Conservation (phyloP, 805 yeast species). For the Metschnikowia cubensis region DNA sequence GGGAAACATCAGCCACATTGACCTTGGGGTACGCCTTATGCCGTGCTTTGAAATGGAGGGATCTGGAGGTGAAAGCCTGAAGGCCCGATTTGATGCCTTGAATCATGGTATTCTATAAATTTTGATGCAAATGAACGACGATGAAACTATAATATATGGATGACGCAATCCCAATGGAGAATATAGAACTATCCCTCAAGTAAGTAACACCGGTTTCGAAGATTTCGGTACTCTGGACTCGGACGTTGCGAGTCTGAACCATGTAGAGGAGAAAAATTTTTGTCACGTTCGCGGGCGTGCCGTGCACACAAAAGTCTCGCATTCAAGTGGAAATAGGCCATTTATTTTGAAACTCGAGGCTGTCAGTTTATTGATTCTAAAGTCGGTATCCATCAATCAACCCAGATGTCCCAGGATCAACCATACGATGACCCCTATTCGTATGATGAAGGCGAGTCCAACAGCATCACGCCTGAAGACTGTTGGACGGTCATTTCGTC, state of each 20-base stretch:
- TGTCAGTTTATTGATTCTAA: slow-evolving; percentile 3
- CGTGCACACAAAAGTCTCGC: slow-evolving; percentile 6
- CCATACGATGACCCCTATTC: slow-evolving; percentile 59
- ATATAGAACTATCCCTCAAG: background rate
- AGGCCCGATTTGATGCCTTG: slow-evolving; percentile 4
- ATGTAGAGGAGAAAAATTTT: slow-evolving; percentile 7
- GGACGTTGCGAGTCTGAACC: slow-evolving; percentile 1
- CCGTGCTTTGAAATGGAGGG: slow-evolving; percentile 29
- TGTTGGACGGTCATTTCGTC: slow-evolving; percentile 98
- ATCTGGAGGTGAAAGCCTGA: slow-evolving; percentile 6
- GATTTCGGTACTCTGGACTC: background rate
- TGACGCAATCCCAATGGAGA: background rate
- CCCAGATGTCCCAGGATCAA: slow-evolving; percentile 19
- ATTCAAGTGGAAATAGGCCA: slow-evolving; percentile 1
- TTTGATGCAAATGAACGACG: background rate
- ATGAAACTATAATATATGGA: background rate
- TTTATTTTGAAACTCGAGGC: slow-evolving; percentile 2
- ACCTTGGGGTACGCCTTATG: slow-evolving; percentile 37
- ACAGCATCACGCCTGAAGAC: slow-evolving; percentile 86
- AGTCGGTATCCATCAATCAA: slow-evolving; percentile 3
- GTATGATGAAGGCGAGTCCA: slow-evolving; percentile 55
- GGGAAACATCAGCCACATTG: slow-evolving; percentile 34
- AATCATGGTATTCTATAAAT: background rate
- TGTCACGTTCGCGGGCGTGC: slow-evolving; percentile 10
- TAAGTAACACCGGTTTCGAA: background rate